phyloP scores from a whole-genome alignment of 257 asterid species.

The Scutellaria barbata region DNA sequence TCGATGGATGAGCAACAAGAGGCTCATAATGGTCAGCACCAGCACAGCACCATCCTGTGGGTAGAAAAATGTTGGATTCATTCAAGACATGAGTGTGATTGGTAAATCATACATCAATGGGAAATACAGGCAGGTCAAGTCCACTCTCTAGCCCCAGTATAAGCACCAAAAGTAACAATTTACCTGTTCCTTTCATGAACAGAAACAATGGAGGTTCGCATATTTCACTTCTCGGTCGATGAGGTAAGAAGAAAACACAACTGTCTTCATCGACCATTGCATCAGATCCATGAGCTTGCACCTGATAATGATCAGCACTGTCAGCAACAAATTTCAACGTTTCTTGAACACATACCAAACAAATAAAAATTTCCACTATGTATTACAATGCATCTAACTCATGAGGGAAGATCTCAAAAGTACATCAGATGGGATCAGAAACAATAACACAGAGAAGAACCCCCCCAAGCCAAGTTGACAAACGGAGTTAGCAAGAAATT shows the following conservation, averaged over 20 bases:
- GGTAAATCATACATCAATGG: too few species aligned
- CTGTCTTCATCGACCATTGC: conserved; percentile 97
- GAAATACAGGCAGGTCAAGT: too few species aligned
- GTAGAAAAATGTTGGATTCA: not conserved
- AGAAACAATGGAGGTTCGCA: conserved; percentile 83
- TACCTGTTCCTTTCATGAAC: conserved; percentile 99
- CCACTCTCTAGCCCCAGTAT: too few species aligned
- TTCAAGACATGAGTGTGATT: not conserved
- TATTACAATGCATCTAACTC: too few species aligned
- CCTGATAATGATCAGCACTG: conserved; percentile 43
- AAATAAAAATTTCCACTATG: too few species aligned
- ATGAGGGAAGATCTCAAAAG: too few species aligned
- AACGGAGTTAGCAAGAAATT: too few species aligned
- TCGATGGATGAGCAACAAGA: conserved; percentile 68
- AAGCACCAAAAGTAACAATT: not conserved
- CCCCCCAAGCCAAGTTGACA: too few species aligned
- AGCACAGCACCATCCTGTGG: conserved; percentile 92
- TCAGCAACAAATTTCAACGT: too few species aligned
- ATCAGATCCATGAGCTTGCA: conserved; percentile 98
- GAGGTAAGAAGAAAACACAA: conserved; percentile 94
- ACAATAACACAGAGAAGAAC: too few species aligned
- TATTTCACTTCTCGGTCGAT: conserved; percentile 85
- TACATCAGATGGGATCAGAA: too few species aligned
- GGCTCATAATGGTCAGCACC: conserved; percentile 99
- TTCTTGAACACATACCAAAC: too few species aligned